Evolutionary conservation across 2,329 filamentous ascomycete species (phyloP), one percentile per base, ranked within the genome.

Genomic region (Balansia obtecta): DNA sequence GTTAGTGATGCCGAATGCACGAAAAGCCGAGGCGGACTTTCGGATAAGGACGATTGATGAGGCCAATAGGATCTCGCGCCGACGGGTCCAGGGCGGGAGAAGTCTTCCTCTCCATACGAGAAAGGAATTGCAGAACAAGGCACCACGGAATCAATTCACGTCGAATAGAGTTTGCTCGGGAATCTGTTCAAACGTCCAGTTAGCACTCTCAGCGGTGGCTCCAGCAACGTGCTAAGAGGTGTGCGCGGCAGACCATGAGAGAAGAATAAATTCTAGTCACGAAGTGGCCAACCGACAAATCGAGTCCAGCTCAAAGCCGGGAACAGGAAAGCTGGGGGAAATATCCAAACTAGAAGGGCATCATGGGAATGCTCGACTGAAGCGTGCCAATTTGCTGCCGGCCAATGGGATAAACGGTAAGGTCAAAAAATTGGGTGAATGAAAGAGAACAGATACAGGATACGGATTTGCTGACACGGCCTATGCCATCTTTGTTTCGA

Each of bases 171-270:
- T 50, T 48, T 34, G 18, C 18, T 42, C 34, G 34, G 34, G 22
- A 34, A 27, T 44, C 51, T 53, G 41, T 33, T 20, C 30, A 39
- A 48, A 46, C 30, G 15, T 41, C 45, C 37, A 37, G 45, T 53
- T 45, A 53, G 51, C 51, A 53, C 20, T 48, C 40, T 34, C 15
- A 10, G 18, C n/a, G 34, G 51, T 43, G 44, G 22, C 13, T 22
- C 33, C 13, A 12, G 22, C 43, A 33, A 47, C 33, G 41, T 45
- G 48, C 41, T 44, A 45, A 33, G 44, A n/a, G 22, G 32, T 48
- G 51, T 53, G 51, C n/a, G 45, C 51, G 44, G 44, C 48, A 33
- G 39, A 27, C 41, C 8, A 49, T 16, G 37, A 34, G 15, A 37
- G 38, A 33, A 20, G 20, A 33, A 49, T 27, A 27, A 49, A 34